Percentiles rank a stretch among this genome's conserved stretches.
These are phyloP conservation scores for Fusarium fujikuroi DNA, from an alignment of 2,329 filamentous ascomycete species.

Conservation along the genomic window DNA sequence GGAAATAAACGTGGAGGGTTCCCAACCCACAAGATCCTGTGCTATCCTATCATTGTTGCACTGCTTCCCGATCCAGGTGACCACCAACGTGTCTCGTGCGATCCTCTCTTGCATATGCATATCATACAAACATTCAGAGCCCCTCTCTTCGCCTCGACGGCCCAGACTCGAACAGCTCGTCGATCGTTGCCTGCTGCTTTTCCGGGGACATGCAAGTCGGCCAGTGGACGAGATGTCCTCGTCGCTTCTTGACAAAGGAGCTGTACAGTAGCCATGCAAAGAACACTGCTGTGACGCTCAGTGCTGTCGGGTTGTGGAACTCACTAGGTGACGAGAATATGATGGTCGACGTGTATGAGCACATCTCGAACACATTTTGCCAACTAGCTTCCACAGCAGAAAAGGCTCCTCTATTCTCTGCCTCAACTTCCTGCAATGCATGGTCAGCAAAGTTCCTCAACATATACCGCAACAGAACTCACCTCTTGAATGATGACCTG, in stretches of 20 bases:
- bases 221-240: slow-evolving; percentile 51
- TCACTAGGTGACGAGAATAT: slow-evolving; percentile 70
- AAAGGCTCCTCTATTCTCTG: slow-evolving; percentile 71
- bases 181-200: slow-evolving; percentile 40
- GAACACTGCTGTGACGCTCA: slow-evolving; percentile 65
- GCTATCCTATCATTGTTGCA: slow-evolving; percentile 40
- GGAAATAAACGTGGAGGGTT: slow-evolving; percentile 42
- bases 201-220: slow-evolving; percentile 42
- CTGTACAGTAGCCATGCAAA: slow-evolving; percentile 46
- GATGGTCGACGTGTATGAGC: slow-evolving; percentile 73
- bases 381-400: slow-evolving; percentile 74
- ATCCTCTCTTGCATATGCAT: slow-evolving; percentile 16
- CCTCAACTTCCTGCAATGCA: slow-evolving; percentile 60
- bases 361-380: slow-evolving; percentile 76
- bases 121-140: slow-evolving; percentile 29
- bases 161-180: slow-evolving; percentile 34
- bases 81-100: slow-evolving; percentile 41
- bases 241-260: slow-evolving; percentile 45
- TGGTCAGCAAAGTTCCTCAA: slow-evolving; percentile 1
- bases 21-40: slow-evolving; percentile 37
- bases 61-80: slow-evolving; percentile 40
- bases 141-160: slow-evolving; percentile 35
- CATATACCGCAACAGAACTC: slow-evolving; percentile 1
- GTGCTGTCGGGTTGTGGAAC: slow-evolving; percentile 70
- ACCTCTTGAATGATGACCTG: slow-evolving; percentile 72